These are phyloP conservation scores for Dryas drummondii DNA, from an alignment of 306 rosid species.

Conservation along the genomic window DNA sequence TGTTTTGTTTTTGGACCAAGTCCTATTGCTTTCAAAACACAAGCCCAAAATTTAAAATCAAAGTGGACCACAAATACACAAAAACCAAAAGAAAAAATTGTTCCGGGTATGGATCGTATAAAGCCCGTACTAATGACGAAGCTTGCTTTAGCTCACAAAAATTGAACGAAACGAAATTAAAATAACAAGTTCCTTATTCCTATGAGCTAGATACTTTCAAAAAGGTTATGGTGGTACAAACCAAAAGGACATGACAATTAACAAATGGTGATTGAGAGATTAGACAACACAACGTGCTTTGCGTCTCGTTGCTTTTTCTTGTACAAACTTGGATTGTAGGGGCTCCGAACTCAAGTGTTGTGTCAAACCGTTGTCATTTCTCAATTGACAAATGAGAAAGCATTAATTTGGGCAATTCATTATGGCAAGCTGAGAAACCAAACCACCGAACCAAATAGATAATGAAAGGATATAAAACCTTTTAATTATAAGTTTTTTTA, in stretches of 20 bases:
- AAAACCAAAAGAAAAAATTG: not conserved
- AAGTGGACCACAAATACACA: not conserved
- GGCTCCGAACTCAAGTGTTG: not conserved
- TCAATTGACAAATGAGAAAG: not conserved
- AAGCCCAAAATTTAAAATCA: not conserved
- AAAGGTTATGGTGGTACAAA: slow-evolving; percentile 5
- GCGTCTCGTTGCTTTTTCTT: slow-evolving; percentile 3
- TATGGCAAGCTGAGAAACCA: not conserved
- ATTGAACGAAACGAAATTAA: not conserved
- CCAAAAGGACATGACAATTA: slow-evolving; percentile 18
- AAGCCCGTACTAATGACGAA: not conserved
- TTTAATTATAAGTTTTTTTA: not conserved
- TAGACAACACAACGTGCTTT: slow-evolving; percentile 9
- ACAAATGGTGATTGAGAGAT: not conserved
- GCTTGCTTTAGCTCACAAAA: not conserved
- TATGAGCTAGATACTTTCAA: not conserved
- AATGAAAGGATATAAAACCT: not conserved
- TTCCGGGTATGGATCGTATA: not conserved
- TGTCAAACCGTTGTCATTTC: not conserved
- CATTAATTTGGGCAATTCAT: not conserved
- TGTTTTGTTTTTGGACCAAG: slow-evolving; percentile 8
- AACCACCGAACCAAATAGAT: not conserved
- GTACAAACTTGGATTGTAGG: slow-evolving; percentile 1
- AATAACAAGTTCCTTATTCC: not conserved
- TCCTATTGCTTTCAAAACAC: not conserved